phyloP scores from a whole-genome alignment of 306 rosid genomes.

The Hippophae tibetana region DNA sequence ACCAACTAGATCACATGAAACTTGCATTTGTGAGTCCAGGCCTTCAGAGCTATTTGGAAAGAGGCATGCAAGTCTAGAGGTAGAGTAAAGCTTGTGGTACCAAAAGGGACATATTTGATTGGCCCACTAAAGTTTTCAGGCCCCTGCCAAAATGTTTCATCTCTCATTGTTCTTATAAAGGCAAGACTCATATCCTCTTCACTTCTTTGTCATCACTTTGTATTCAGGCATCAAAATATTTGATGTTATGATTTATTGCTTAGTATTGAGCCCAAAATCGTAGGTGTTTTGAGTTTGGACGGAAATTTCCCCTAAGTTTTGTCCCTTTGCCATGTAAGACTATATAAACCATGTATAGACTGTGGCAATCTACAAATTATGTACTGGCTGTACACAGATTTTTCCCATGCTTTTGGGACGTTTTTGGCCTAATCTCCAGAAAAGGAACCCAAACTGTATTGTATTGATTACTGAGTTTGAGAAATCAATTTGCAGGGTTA shows the following conservation, averaged over 20 bases:
- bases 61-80: constrained; percentile 33
- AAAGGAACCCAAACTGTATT: too few relatives aligned
- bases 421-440: too few relatives aligned
- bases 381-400: too few relatives aligned
- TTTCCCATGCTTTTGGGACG: too few relatives aligned
- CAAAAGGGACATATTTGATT: constrained; percentile 33
- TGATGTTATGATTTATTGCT: background rate
- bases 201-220: background rate
- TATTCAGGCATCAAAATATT: background rate
- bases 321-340: too few relatives aligned
- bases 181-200: constrained; percentile 15
- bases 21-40: constrained; percentile 22
- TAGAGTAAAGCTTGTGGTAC: constrained; percentile 26
- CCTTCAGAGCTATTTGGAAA: constrained; percentile 35
- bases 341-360: too few relatives aligned
- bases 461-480: background rate
- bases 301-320: too few relatives aligned
- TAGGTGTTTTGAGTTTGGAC: too few relatives aligned
- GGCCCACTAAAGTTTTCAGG: constrained; percentile 35
- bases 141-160: constrained; percentile 31
- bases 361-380: too few relatives aligned
- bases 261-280: too few relatives aligned
- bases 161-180: constrained; percentile 28
- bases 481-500: constrained; percentile 29
- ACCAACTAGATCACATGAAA: background rate